Evolutionary conservation across 495 filamentous ascomycete species (phyloP), one percentile per base, ranked within the genome.

Genomic region (Chaetomium fimeti): DNA sequence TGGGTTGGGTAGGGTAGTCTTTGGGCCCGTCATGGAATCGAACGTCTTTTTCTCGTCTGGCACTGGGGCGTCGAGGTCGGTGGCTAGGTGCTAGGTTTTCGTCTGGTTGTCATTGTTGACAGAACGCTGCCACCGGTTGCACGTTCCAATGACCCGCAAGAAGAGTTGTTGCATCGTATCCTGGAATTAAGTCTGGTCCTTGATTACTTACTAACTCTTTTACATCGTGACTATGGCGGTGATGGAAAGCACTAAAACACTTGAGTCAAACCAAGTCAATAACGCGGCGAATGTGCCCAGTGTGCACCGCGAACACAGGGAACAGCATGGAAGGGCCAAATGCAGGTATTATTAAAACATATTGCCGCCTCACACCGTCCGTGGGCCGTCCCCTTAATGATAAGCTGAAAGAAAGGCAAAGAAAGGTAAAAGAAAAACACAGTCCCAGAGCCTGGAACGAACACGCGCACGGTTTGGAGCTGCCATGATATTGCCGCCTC

Each of bases 351-450:
- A 42, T 42, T 42, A 38, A 38, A 38, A 38, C 54, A 57, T 36
- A 57, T 25, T 32, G 36, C 20, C 32, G 8, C 20, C 54, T 20
- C 18, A 25, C 22, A 4, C 11, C 1, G 9, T 54, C n/a, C 32
- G 32, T 36, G 15, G 40, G 7, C 28, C 16, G 22, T 38, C 5
- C 29, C 18, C 29, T 20, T 5, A 13, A 25, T 25, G 29, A 40
- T 24, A 11, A 22, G 20, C 32, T 25, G 9, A 24, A 15, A 28
- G 27, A 57, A 32, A 22, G 54, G n/a, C n/a, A n/a, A n/a, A n/a
- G n/a, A n/a, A n/a, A n/a, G n/a, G n/a, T n/a, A 69, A 69, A 66
- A 74, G 76, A 73, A 67, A 70, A 55, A 36, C 5, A 8, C 28
- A 55, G 36, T 18, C 16, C 53, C 5, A 24, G 2, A 15, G 20